Conservation (phyloP, 2,329 filamentous ascomycete species). For the Clonostachys byssicola region DNA sequence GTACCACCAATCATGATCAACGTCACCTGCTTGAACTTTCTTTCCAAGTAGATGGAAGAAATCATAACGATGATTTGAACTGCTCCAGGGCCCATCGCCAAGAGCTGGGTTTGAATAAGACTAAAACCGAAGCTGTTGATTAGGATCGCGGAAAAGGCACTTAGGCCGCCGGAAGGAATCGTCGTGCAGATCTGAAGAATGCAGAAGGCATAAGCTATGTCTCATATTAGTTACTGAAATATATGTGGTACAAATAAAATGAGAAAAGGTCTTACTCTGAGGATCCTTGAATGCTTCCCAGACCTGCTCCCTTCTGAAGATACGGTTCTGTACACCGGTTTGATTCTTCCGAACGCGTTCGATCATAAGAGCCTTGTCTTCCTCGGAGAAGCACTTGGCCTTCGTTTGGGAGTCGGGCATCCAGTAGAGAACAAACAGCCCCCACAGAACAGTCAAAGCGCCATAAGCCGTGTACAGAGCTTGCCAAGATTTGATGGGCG, state of each 20-base stretch:
- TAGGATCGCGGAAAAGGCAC: conserved; percentile 71
- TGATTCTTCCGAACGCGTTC: conserved; percentile 58
- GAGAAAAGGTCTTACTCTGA: conserved; percentile 30
- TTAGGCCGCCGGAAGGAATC: conserved; percentile 67
- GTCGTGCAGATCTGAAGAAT: conserved; percentile 68
- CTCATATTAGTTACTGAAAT: background rate
- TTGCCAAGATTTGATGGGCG: conserved; percentile 49
- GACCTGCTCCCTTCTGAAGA: conserved; percentile 40
- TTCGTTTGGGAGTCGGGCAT: conserved; percentile 70
- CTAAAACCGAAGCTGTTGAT: conserved; percentile 61
- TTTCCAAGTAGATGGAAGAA: background rate
- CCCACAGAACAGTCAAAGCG: conserved; percentile 58
- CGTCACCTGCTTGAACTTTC: background rate
- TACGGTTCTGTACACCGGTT: conserved; percentile 54
- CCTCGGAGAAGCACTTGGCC: conserved; percentile 63
- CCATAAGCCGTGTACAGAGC: conserved; percentile 65
- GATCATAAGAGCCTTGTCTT: conserved; percentile 60
- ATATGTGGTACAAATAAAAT: background rate
- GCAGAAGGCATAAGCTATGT: conserved; percentile 51
- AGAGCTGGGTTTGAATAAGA: conserved; percentile 58
- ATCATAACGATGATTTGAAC: background rate
- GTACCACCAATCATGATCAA: conserved; percentile 54
- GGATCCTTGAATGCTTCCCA: conserved; percentile 56
- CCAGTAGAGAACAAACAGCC: conserved; percentile 58
- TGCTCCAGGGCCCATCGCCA: conserved; percentile 68